Evolutionary conservation across 169 alveolate species (phyloP), one percentile per base, ranked within the genome.

Genomic region (Plasmodium coatneyi): DNA sequence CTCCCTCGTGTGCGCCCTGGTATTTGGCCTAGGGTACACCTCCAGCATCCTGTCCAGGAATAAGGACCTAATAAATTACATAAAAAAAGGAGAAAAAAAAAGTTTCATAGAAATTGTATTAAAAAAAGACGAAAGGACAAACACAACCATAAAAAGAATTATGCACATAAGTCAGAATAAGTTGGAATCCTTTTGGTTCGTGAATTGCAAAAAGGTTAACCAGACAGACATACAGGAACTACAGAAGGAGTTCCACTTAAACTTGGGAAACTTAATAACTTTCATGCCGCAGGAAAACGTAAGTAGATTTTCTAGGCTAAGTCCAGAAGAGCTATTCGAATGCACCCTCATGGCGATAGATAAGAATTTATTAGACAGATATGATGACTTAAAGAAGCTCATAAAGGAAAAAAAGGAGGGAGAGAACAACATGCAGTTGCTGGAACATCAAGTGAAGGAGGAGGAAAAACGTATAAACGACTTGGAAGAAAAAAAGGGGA

Each of bases 251-350:
- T 71, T 94, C 76, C 92, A 94, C 80, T 52, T 95, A 14, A 96
- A 92, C 82, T 43, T 95, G 34, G 94, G 90, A 32, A 95, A 95
- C 83, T 83, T 95, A 66, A 66, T 95, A 46, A 94, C 97, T 28
- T 95, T 95, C 56, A 92, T 95, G 76, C 96, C 97, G 19, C 97
- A 95, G 81, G 97, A 95, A 32, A 95, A 95, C 80, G 97, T 95
- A 5, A 95, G 97, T 19, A 94, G 82, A 80, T 95, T 95, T 74
- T 95, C 97, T 3, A 79, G 96, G 22, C 74, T 95, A 78, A 84
- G 80, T 49, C 96, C 93, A 10, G 96, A 95, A n/a, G 92, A 95
- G 66, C 87, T 95, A 36, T 95, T 95, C 82, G 91, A 94, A 71
- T 86, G 95, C 19, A 95, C 97, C 1, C 91, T 95, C 28, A 81